A percentile compares a stretch with the other conserved stretches of the same genome.
phyloP scores from a whole-genome alignment of 2,329 filamentous ascomycete genomes.

The Arachnomyces sp. region DNA sequence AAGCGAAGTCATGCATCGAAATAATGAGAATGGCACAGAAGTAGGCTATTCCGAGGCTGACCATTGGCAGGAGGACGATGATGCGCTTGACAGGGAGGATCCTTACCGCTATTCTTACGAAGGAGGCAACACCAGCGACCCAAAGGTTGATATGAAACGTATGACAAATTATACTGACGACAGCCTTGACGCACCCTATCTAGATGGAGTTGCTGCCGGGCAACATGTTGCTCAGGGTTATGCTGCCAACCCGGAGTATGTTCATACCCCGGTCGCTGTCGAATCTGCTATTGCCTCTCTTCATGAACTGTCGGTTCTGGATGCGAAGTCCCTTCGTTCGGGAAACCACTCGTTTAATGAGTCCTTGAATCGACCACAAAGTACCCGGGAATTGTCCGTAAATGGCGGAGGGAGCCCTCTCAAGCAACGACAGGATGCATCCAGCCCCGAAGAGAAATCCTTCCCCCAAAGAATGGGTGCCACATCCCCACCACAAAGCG shows the following conservation, averaged over 20 bases:
- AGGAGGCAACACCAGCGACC: constrained; percentile 44
- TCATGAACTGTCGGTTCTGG: constrained; percentile 74
- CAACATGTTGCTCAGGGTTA: constrained; percentile 64
- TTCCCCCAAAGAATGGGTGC: constrained; percentile 33
- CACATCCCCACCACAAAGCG: constrained; percentile 49
- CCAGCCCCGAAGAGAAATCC: constrained; percentile 30
- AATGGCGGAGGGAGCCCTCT: constrained; percentile 37
- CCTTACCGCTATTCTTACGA: constrained; percentile 43
- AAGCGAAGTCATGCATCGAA: constrained; percentile 42
- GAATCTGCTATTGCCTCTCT: constrained; percentile 89
- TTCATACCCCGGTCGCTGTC: constrained; percentile 64
- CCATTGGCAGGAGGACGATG: constrained; percentile 11
- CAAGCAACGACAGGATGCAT: constrained; percentile 35
- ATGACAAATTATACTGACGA: constrained; percentile 49
- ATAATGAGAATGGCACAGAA: constrained; percentile 26
- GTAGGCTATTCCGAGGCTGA: constrained; percentile 29
- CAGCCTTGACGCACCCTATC: constrained; percentile 46
- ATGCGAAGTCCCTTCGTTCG: constrained; percentile 47
- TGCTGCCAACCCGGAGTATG: constrained; percentile 66
- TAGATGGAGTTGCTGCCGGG: constrained; percentile 55
- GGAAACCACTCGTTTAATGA: constrained; percentile 40
- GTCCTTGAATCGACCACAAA: constrained; percentile 31
- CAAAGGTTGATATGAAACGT: constrained; percentile 46
- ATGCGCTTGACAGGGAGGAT: constrained; percentile 44
- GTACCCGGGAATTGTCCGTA: constrained; percentile 18